A percentile compares a stretch with the other conserved stretches of the same genome.
phyloP scores from a whole-genome alignment of 495 filamentous ascomycete genomes.

The Neurospora africana region DNA sequence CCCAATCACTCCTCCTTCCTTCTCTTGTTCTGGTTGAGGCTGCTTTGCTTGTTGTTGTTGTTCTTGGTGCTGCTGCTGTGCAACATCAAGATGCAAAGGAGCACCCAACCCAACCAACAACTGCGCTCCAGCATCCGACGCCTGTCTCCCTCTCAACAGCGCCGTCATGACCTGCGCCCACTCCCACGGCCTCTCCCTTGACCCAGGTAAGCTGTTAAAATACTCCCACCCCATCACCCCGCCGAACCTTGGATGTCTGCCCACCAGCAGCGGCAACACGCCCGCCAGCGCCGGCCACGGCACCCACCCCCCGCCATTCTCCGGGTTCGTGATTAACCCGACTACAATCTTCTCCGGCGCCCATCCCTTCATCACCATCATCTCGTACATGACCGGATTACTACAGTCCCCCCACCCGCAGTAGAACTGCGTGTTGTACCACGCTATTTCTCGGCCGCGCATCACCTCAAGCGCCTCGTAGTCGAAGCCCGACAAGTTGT shows the following conservation, averaged over 20 bases:
- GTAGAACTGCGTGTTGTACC: constrained; percentile 85
- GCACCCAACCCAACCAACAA: not conserved
- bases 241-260: constrained; percentile 43
- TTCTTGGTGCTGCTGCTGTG: not conserved
- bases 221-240: constrained; percentile 89
- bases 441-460: constrained; percentile 55
- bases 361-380: constrained; percentile 68
- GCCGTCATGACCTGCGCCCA: constrained; percentile 47
- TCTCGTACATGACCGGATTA: constrained; percentile 52
- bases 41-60: not conserved
- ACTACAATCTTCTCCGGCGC: constrained; percentile 62
- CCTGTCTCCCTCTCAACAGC: constrained; percentile 16
- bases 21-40: not conserved
- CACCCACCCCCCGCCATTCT: constrained; percentile 49
- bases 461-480: constrained; percentile 60
- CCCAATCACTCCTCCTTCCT: not conserved
- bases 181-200: constrained; percentile 48
- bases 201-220: constrained; percentile 61
- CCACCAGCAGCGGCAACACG: constrained; percentile 27
- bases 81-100: not conserved
- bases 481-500: constrained; percentile 62
- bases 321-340: constrained; percentile 67
- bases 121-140: not conserved
- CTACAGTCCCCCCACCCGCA: constrained; percentile 61
- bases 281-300: constrained; percentile 21